Percentiles rank a stretch among this genome's conserved stretches.
These are phyloP conservation scores for Solanum chilense DNA, from an alignment of 257 asterid genomes.

Conservation along the genomic window DNA sequence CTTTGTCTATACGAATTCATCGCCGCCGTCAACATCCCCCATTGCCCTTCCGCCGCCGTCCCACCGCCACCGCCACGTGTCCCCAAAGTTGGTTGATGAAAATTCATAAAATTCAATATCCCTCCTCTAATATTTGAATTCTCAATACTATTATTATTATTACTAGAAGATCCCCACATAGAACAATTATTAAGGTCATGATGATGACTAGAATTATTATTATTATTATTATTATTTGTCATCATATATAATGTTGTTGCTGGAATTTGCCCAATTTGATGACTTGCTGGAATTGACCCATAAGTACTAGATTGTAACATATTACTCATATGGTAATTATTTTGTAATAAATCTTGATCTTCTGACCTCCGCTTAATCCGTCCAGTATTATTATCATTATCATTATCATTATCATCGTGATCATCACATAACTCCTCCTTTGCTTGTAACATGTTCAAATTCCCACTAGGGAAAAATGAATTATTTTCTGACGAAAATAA, in stretches of 20 bases:
- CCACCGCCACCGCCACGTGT: slow-evolving; percentile 7
- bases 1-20: slow-evolving; percentile 29
- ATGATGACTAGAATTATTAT: slow-evolving; percentile 11
- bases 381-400: neutral
- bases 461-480: neutral
- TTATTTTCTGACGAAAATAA: slow-evolving; percentile 13
- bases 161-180: slow-evolving; percentile 35
- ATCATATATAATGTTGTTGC: slow-evolving; percentile 10
- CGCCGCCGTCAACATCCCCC: slow-evolving; percentile 41
- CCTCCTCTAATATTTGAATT: slow-evolving; percentile 20
- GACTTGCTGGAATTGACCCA: slow-evolving; percentile 13
- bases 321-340: slow-evolving; percentile 1
- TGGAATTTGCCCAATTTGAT: slow-evolving; percentile 13
- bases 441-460: slow-evolving; percentile 13
- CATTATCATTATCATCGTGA: neutral
- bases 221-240: neutral
- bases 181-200: slow-evolving; percentile 17
- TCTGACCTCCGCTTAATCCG: slow-evolving; percentile 17
- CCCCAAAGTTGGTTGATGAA: slow-evolving; percentile 17
- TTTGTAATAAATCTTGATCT: slow-evolving; percentile 18
- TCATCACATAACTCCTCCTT: slow-evolving; percentile 40
- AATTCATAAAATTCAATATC: slow-evolving; percentile 46
- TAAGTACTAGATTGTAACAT: slow-evolving; percentile 17
- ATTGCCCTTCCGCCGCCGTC: slow-evolving; percentile 38
- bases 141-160: neutral